phyloP scores from a whole-genome alignment of 2,329 filamentous ascomycete genomes.

The Ophiostoma novo-ulmi region DNA sequence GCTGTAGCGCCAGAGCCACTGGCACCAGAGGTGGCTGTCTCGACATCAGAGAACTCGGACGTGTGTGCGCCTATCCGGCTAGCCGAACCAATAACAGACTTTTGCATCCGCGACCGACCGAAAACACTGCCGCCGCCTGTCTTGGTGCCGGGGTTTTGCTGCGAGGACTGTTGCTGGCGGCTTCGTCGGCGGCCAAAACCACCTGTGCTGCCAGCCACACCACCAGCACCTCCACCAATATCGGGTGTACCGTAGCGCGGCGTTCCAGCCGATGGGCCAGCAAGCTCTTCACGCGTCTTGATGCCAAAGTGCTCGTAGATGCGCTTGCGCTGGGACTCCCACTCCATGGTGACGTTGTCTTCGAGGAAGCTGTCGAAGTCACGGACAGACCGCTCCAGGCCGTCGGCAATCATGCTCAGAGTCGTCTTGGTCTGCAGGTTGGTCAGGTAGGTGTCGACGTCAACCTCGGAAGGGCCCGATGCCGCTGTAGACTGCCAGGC shows the following conservation, averaged over 20 bases:
- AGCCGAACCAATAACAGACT: slow-evolving; percentile 81
- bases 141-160: slow-evolving; percentile 26
- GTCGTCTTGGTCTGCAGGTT: slow-evolving; percentile 88
- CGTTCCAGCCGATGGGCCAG: slow-evolving; percentile 24
- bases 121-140: slow-evolving; percentile 49
- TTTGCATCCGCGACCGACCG: slow-evolving; percentile 63
- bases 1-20: slow-evolving; percentile 14
- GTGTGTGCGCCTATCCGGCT: slow-evolving; percentile 61
- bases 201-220: slow-evolving; percentile 41
- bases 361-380: slow-evolving; percentile 94
- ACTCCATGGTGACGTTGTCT: slow-evolving; percentile 90
- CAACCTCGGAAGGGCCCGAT: slow-evolving; percentile 47
- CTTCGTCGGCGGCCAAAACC: slow-evolving; percentile 50
- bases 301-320: slow-evolving; percentile 98
- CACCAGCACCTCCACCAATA: slow-evolving; percentile 16
- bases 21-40: slow-evolving; percentile 45
- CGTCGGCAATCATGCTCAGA: slow-evolving; percentile 83
- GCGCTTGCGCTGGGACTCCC: slow-evolving; percentile 85
- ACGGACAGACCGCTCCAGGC: slow-evolving; percentile 78
- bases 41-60: slow-evolving; percentile 63
- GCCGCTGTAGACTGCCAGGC: slow-evolving; percentile 2
- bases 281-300: slow-evolving; percentile 51
- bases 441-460: slow-evolving; percentile 73
- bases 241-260: slow-evolving; percentile 25
- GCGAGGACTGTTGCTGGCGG: slow-evolving; percentile 38